Evolutionary conservation across 1,139 yeast genomes (phyloP).

Genomic region (Kodamaea suecica): DNA sequence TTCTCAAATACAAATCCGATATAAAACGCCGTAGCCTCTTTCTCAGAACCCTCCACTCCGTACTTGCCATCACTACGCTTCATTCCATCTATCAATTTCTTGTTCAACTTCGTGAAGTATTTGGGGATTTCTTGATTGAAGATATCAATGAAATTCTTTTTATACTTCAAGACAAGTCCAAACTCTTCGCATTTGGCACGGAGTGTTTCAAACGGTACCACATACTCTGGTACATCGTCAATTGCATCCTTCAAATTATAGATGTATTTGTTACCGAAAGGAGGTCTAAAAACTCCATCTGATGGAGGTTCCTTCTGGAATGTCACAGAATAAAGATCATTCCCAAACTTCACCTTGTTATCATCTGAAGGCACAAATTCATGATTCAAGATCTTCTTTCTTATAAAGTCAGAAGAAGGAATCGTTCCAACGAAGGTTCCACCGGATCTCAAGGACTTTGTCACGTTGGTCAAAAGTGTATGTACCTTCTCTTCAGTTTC

Average conservation of each 20-base stretch:
- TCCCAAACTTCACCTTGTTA: constrained; percentile 74
- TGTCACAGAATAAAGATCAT: constrained; percentile 73
- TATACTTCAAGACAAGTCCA: constrained; percentile 67
- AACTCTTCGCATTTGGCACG: constrained; percentile 81
- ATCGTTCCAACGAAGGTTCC: constrained; percentile 91
- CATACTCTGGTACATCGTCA: constrained; percentile 93
- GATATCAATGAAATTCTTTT: constrained; percentile 77
- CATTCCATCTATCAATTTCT: constrained; percentile 67
- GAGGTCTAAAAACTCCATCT: constrained; percentile 67
- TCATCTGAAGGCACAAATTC: constrained; percentile 34
- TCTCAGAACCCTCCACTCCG: constrained; percentile 87
- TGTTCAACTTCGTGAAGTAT: constrained; percentile 57
- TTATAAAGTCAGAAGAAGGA: constrained; percentile 85
- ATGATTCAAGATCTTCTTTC: constrained; percentile 53
- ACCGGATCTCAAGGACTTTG: constrained; percentile 72
- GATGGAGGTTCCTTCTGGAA: constrained; percentile 74
- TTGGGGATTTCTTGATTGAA: constrained; percentile 76
- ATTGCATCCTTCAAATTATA: constrained; percentile 90
- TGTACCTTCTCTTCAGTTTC: constrained; percentile 80
- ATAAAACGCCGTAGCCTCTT: constrained; percentile 85
- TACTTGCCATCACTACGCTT: constrained; percentile 71
- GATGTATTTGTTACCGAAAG: constrained; percentile 80
- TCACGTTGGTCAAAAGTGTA: constrained; percentile 67
- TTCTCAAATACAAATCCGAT: constrained; percentile 77
- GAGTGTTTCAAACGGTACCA: constrained; percentile 91